phyloP scores from a whole-genome alignment of 208 protist genomes.

The Trypanosoma mega region DNA sequence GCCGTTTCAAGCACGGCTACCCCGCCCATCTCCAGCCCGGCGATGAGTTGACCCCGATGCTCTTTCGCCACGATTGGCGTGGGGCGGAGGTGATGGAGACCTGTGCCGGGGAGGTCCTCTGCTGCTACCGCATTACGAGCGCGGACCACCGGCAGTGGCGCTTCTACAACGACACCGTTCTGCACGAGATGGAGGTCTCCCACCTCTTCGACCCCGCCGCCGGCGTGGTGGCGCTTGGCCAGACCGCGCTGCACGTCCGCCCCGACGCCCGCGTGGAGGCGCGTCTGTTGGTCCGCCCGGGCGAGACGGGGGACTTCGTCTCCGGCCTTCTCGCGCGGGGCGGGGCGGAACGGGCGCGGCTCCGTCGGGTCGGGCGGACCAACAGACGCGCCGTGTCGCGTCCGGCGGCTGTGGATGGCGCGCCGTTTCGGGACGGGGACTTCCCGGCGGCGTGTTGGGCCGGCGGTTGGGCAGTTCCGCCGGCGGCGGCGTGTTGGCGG shows the following conservation, averaged over 20 bases:
- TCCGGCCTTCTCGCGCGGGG: not conserved
- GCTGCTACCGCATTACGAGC: slow-evolving; percentile 8
- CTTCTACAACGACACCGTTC: slow-evolving; percentile 29
- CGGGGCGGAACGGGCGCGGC: too few relatives aligned
- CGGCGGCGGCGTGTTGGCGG: too few relatives aligned
- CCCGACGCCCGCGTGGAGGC: not conserved
- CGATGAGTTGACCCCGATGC: slow-evolving; percentile 11
- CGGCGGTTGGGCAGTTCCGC: too few relatives aligned
- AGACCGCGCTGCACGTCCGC: slow-evolving; percentile 2
- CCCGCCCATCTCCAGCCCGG: not conserved
- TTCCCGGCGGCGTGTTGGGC: too few relatives aligned
- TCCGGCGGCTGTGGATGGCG: too few relatives aligned
- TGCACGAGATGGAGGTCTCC: slow-evolving; percentile 19
- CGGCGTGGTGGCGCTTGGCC: not conserved
- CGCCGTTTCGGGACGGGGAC: too few relatives aligned
- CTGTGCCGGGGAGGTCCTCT: too few relatives aligned
- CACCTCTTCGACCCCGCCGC: slow-evolving; percentile 1
- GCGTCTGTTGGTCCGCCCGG: slow-evolving; percentile 10
- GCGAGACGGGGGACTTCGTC: slow-evolving; percentile 13
- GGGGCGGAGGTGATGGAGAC: not conserved
- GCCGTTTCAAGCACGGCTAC: slow-evolving; percentile 12
- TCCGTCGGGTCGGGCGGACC: too few relatives aligned
- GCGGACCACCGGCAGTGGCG: slow-evolving; percentile 3
- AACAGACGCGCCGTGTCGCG: too few relatives aligned
- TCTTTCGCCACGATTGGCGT: not conserved